These are phyloP conservation scores for Rostrohypoxylon terebratum DNA, from an alignment of 495 filamentous ascomycete species.

Conservation along the genomic window DNA sequence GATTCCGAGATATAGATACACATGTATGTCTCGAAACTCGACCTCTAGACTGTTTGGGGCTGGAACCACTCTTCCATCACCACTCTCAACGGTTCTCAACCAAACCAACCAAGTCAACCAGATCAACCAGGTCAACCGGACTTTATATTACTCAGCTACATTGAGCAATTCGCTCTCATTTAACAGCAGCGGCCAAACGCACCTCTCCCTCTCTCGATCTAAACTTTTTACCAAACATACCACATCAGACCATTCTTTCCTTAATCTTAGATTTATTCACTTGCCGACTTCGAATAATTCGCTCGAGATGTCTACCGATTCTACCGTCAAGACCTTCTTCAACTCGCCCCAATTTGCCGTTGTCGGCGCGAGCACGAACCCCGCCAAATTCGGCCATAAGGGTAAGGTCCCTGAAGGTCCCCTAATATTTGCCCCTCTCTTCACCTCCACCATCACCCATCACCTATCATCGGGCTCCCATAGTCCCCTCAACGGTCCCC, in stretches of 20 bases:
- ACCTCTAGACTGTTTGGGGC: conserved; percentile 6
- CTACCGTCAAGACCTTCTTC: conserved; percentile 83
- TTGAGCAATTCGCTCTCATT: conserved; percentile 22
- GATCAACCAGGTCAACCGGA: too few species aligned
- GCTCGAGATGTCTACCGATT: conserved; percentile 62
- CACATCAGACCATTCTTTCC: conserved; percentile 18
- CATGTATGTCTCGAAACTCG: conserved; percentile 26
- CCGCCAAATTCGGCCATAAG: conserved; percentile 91
- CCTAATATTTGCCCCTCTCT: not conserved
- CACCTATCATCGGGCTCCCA: not conserved
- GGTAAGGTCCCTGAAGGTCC: conserved; percentile 59
- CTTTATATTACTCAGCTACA: conserved; percentile 34
- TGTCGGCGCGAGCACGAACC: conserved; percentile 86
- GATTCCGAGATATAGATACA: conserved; percentile 24
- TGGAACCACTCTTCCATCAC: conserved; percentile 1
- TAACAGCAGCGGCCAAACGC: conserved; percentile 23
- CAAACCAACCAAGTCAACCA: not conserved
- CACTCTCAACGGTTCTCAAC: conserved; percentile 36
- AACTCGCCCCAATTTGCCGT: conserved; percentile 85
- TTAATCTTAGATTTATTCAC: conserved; percentile 17
- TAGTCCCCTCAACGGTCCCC: not conserved
- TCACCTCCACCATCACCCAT: not conserved
- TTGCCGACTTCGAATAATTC: conserved; percentile 1
- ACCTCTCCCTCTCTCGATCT: conserved; percentile 8
- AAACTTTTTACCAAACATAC: conserved; percentile 23